Conservation (phyloP, 345 rosid genomes). For the Dimocarpus longan region DNA sequence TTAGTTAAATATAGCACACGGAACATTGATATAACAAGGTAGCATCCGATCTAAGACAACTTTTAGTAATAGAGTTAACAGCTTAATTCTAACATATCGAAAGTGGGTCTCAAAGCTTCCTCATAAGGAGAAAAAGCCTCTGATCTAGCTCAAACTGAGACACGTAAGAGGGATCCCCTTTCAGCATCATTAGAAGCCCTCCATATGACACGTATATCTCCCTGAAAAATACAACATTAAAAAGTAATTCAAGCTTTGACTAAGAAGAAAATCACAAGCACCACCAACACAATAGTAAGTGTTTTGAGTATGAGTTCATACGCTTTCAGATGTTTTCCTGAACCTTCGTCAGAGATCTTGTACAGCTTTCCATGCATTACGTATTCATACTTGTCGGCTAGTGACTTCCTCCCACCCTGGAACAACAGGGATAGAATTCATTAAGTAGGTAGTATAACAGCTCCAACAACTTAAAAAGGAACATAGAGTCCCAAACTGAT, state of each 20-base stretch:
- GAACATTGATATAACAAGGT: background rate
- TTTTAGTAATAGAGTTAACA: background rate
- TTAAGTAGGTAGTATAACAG: constrained; percentile 4
- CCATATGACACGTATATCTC: constrained; percentile 82
- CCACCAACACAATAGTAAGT: background rate
- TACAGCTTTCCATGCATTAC: constrained; percentile 90
- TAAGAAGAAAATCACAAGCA: background rate
- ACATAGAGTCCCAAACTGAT: background rate
- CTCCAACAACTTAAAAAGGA: background rate
- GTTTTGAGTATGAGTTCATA: constrained; percentile 33
- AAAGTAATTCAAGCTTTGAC: background rate
- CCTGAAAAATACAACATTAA: constrained; percentile 35
- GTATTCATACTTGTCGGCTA: constrained; percentile 89
- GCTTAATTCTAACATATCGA: background rate
- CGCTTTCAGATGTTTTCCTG: constrained; percentile 67
- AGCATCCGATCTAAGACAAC: background rate
- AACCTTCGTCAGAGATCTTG: constrained; percentile 73
- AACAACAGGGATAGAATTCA: background rate
- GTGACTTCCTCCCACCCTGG: constrained; percentile 75
- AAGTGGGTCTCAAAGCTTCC: constrained; percentile 47
- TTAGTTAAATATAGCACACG: background rate
- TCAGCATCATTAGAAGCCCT: constrained; percentile 81
- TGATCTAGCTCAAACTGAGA: constrained; percentile 79
- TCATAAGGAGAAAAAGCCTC: constrained; percentile 74
- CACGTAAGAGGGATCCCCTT: constrained; percentile 73